Evolutionary conservation across 2,329 filamentous ascomycete genomes (phyloP), one percentile per base, ranked within the genome.

Genomic region (Sordariomycetes sp.): DNA sequence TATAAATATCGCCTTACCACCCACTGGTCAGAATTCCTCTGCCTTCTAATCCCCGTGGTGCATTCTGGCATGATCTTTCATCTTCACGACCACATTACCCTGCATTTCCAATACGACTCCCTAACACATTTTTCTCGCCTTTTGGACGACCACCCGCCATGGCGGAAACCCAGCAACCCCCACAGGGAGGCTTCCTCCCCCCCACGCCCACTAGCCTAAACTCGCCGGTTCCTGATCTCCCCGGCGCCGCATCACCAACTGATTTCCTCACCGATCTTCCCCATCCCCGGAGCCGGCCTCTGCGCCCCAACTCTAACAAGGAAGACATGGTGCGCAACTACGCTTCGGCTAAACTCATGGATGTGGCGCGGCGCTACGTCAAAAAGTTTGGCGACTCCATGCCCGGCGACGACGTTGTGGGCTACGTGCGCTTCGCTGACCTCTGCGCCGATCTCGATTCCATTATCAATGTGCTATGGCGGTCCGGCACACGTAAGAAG

Each of bases 381-480:
- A 85, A 84, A 69, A 84, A 82, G 63, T 77, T 78, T 57, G 73
- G 74, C 50, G 66, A 70, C 0, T 66, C 72, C 0, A 72, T 76
- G 42, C 71, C 72, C 2, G 71, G 64, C 4, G 78, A 81, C 59
- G 70, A 74, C 13, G 69, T 79, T 2, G 66, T 73, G 2, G 80
- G 79, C 24, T 84, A 82, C 65, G 69, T 74, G 57, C 80, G 71
- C 55, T 87, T 92, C 67, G 76, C 74, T 54, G 85, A 91, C 65
- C 79, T 90, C 4, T 89, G 82, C 57, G 80, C 74, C 58, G 90
- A 96, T 65, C 69, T 95, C 1, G 87, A 91, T 58, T 76, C 77
- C 6, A 67, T 96, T 13, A 72, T 95, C 17, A 86, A 95, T 68
- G 79, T 95, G 8, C 71, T 96, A 5, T 97, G 92, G 92, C 79